Evolutionary conservation across 805 yeast species (phyloP).

Genomic region (Candida rishiriensis): DNA sequence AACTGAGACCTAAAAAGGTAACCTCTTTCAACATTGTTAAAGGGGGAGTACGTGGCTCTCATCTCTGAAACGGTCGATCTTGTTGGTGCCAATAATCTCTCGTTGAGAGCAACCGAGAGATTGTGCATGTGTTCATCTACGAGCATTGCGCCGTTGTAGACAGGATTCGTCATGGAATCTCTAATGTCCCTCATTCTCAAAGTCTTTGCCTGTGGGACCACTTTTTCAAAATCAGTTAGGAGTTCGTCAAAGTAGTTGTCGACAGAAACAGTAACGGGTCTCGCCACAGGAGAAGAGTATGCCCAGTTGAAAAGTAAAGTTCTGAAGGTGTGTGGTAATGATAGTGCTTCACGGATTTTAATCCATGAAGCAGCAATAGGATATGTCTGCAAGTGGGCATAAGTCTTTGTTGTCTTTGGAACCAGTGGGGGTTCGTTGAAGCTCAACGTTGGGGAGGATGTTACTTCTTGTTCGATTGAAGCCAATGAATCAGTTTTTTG

Average conservation of each 20-base stretch:
- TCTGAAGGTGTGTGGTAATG: conserved; percentile 24
- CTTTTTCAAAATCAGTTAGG: conserved; percentile 53
- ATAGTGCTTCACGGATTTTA: conserved; percentile 21
- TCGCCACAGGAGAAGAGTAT: conserved; percentile 17
- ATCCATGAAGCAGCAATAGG: conserved; percentile 41
- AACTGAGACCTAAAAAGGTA: conserved; percentile 57
- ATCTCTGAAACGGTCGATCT: conserved; percentile 42
- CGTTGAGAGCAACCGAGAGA: conserved; percentile 29
- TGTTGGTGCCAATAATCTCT: conserved; percentile 41
- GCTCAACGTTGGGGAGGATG: not conserved
- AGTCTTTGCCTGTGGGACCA: conserved; percentile 56
- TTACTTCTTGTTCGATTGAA: not conserved
- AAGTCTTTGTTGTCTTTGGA: conserved; percentile 28
- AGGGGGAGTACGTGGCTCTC: conserved; percentile 45
- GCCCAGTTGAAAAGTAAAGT: conserved; percentile 21
- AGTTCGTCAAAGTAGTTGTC: conserved; percentile 53
- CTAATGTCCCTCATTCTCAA: conserved; percentile 45
- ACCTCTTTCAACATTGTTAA: conserved; percentile 57
- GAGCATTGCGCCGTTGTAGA: conserved; percentile 35
- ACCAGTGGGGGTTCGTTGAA: conserved; percentile 1
- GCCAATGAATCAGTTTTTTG: not conserved
- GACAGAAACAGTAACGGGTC: conserved; percentile 21
- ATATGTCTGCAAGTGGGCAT: conserved; percentile 41
- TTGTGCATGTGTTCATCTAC: conserved; percentile 32
- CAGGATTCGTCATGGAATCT: conserved; percentile 48